Conservation (phyloP, 768 basidiomycete genomes). For the Lentinula lateritia region DNA sequence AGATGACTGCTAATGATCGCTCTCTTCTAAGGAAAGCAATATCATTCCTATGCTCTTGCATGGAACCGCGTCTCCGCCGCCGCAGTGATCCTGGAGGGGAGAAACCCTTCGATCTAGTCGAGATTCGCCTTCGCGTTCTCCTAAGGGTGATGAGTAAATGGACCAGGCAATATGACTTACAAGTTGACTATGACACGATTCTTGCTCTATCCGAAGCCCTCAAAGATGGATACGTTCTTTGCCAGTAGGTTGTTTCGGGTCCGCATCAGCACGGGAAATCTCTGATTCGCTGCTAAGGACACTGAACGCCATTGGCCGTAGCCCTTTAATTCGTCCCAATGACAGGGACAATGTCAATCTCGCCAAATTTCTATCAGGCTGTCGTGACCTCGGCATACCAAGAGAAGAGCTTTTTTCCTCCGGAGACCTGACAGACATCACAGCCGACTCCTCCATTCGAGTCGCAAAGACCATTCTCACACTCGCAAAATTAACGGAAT, state of each 20-base stretch:
- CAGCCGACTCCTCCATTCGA: conserved; percentile 39
- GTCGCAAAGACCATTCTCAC: conserved; percentile 50
- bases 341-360: conserved; percentile 49
- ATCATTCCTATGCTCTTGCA: conserved; percentile 11
- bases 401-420: conserved; percentile 41
- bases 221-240: conserved; percentile 58
- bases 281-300: not conserved
- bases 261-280: not conserved
- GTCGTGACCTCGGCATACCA: conserved; percentile 34
- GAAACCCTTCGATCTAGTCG: conserved; percentile 15
- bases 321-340: conserved; percentile 38
- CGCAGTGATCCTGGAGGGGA: conserved; percentile 18
- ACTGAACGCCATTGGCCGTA: conserved; percentile 44
- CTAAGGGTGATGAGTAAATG: conserved; percentile 10
- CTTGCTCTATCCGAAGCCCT: conserved; percentile 47
- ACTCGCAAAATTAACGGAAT: conserved; percentile 37
- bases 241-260: conserved; percentile 44
- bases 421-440: conserved; percentile 42
- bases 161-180: conserved; percentile 6
- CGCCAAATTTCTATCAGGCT: conserved; percentile 47
- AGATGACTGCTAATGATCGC: conserved; percentile 5
- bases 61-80: conserved; percentile 15
- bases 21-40: conserved; percentile 12
- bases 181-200: conserved; percentile 10
- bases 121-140: conserved; percentile 14